Conservation (phyloP, 2,329 filamentous ascomycete species). For the Cercospora citrullina region DNA sequence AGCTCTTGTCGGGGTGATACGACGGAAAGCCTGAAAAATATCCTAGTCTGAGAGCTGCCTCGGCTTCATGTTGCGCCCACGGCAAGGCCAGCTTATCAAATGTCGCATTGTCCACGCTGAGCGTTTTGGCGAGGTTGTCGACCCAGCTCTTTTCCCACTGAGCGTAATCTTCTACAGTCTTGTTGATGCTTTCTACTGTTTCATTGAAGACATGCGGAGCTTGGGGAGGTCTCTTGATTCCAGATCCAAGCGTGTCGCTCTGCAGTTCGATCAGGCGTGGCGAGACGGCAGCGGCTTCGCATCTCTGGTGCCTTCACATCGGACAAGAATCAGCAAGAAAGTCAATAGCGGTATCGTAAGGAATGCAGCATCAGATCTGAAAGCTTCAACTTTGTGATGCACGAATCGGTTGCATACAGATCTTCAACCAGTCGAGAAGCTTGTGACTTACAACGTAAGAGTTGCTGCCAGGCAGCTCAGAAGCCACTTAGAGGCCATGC, state of each 20-base stretch:
- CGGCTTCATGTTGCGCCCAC: constrained; percentile 61
- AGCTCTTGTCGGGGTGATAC: not conserved
- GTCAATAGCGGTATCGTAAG: not conserved
- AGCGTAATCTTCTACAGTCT: not conserved
- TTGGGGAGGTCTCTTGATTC: constrained; percentile 5
- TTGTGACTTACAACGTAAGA: not conserved
- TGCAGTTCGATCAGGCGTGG: not conserved
- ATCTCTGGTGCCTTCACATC: not conserved
- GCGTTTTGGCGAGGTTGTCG: constrained; percentile 63
- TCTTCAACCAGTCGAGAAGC: not conserved
- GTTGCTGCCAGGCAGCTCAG: not conserved
- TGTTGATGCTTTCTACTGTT: not conserved
- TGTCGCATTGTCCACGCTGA: constrained; percentile 55
- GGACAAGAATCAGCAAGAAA: not conserved
- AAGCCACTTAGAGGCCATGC: not conserved
- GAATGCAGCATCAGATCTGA: not conserved
- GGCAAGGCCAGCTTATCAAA: constrained; percentile 62
- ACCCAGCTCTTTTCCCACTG: constrained; percentile 54
- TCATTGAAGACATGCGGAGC: not conserved
- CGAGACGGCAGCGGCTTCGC: not conserved
- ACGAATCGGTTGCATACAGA: not conserved
- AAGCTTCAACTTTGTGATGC: not conserved
- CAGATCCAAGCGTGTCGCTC: constrained; percentile 1
- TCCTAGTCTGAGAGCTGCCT: constrained; percentile 39
- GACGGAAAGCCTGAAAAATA: no score